phyloP scores from a whole-genome alignment of 371 early-diverging fungal genomes.

The Mortierella sp. region DNA sequence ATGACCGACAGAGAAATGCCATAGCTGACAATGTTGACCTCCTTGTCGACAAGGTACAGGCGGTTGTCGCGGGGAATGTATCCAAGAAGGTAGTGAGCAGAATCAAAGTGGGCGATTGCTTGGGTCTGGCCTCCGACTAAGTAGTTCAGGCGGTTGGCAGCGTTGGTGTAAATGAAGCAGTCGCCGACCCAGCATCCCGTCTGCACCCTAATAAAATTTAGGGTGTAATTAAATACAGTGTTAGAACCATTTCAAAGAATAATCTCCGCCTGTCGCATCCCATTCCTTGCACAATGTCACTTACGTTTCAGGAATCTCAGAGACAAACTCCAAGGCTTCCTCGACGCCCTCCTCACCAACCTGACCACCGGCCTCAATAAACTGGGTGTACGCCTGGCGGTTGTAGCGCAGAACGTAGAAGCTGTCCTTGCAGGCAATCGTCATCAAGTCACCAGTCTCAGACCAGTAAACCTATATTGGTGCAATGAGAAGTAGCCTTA shows the following conservation, averaged over 20 bases:
- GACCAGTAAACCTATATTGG: constrained; percentile 85
- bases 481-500: not conserved
- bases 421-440: constrained; percentile 92
- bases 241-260: constrained; percentile 3
- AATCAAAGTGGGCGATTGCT: constrained; percentile 95
- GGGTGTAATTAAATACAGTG: not conserved
- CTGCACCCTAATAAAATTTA: constrained; percentile 68
- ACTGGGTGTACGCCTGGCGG: constrained; percentile 84
- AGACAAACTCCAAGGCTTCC: constrained; percentile 95
- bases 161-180: constrained; percentile 96
- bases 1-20: constrained; percentile 92
- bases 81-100: constrained; percentile 91
- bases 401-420: constrained; percentile 95
- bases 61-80: constrained; percentile 96
- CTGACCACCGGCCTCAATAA: constrained; percentile 79
- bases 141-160: constrained; percentile 93
- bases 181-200: constrained; percentile 98
- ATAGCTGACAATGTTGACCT: constrained; percentile 90
- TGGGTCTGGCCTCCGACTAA: constrained; percentile 93
- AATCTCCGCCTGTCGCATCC: too few relatives aligned
- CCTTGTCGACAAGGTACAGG: constrained; percentile 95
- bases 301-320: constrained; percentile 86
- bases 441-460: constrained; percentile 91
- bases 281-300: not conserved
- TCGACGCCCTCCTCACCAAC: constrained; percentile 95